Conservation (phyloP, 495 filamentous ascomycete species). For the Xylaria venustula region DNA sequence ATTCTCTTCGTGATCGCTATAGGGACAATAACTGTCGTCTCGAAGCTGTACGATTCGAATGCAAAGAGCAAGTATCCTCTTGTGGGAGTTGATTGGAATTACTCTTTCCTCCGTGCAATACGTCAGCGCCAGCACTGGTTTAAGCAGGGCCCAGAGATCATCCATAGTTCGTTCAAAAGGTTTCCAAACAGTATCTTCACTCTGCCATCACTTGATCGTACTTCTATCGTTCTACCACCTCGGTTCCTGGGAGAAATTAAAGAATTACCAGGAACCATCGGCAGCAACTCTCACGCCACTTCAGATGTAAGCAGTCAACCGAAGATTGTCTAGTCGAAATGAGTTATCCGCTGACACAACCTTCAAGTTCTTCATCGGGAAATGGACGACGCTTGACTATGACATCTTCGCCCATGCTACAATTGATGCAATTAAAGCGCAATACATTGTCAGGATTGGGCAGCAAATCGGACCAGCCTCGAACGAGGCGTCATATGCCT, state of each 20-base stretch:
- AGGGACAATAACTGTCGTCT: not conserved
- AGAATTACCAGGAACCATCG: not conserved
- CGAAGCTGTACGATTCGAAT: not conserved
- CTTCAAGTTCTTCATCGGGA: not conserved
- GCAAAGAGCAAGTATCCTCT: not conserved
- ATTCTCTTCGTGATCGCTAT: not conserved
- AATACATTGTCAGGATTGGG: not conserved
- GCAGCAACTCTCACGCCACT: not conserved
- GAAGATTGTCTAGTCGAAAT: no score
- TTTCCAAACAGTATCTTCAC: not conserved
- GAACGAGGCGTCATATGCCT: not conserved
- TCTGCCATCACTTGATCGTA: not conserved
- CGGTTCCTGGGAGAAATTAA: not conserved
- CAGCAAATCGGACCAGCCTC: not conserved
- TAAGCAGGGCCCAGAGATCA: not conserved
- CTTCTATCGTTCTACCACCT: not conserved
- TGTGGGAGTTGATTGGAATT: not conserved
- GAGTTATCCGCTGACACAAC: no score
- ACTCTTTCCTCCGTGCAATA: not conserved
- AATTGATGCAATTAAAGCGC: not conserved
- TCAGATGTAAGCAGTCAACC: not conserved
- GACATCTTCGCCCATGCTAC: not conserved
- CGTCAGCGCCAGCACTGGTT: not conserved
- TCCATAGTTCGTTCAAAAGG: not conserved
- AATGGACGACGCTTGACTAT: not conserved